Evolutionary conservation across 352 stramenopile genomes (phyloP), one percentile per base, ranked within the genome.

Genomic region (Aphanomyces invadans): DNA sequence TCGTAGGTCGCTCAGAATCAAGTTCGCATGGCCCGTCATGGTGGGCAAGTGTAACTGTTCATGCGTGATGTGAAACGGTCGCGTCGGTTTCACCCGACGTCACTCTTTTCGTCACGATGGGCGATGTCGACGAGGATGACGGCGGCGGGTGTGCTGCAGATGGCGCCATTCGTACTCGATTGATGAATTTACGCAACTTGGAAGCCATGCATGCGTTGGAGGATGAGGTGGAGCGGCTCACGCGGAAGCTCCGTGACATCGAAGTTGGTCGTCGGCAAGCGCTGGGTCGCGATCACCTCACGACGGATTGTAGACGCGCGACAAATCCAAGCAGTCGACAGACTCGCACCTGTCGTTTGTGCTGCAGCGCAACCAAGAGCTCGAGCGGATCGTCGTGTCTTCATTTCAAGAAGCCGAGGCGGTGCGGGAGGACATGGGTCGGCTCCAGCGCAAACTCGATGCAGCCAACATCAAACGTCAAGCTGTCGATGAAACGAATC

Each of bases 131-230:
- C 36, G 36, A 42, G 7, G 15, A 15, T 42, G 15, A 15, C 15
- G 15, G 36, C 15, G 15, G 36, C 15, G 15, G 36, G 36, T 15
- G 15, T 15, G 7, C 36, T 15, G 36, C 7, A 15, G 42, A 54
- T 9, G 28, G 11, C 4, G 39, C 19, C 15, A 67, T 67, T 42
- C 42, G 45, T n/a, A 59, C 4, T 29, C 60, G 60, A 4, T 32
- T 67, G 17, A 19, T 57, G 28, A 26, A 54, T 32, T 11, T 67
- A 5, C 60, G 60, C 29, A 56, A 54, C 12, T 11, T 67, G 11
- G 60, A 67, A 33, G 42, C 60, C 4, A 39, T 67, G 39, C 60
- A 67, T 29, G 60, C 52, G 11, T 1, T 67, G 39, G 60, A 67
- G n/a, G 60, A 67, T 21, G 29, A 67, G 26, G 39, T 67, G 9